Base-by-base conservation (phyloP, 2,329 filamentous ascomycete species). In the Penicillium hesseltinei region DNA sequence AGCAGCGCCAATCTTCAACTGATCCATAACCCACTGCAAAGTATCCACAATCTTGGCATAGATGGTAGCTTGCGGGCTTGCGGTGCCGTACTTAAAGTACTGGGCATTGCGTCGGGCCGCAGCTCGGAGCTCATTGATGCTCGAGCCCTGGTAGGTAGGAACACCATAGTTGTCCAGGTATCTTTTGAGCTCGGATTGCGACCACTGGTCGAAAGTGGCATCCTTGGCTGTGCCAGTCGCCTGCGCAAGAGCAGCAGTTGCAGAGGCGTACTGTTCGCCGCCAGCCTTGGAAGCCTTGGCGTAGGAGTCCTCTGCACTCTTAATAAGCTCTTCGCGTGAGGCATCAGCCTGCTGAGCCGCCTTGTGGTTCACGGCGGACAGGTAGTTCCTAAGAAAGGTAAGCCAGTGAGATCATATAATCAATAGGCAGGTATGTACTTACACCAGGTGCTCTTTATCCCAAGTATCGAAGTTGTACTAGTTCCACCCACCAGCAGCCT, bases 401-500 rank as follows among this genome's bases (percentile, higher is more conserved):
- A 43, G 48, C 19, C 77, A 58, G 85, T 86, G 2, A 77, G 71
- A 69, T 51, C 60, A 45, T 15, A 4, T 17, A 6, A 13, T 15
- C 4, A 11, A 40, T 33, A 11, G n/a, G 7, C 21, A 15, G 17
- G 17, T 27, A 27, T 38, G 7, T 23, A 62, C 77, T 69, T 73
- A 81, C 79, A 86, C 87, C 46, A 93, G 74, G 68, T 90, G 89
- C 3, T 91, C 87, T 51, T 82, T 80, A 39, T 85, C 89, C 75
- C 88, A 86, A 60, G 91, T 90, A 64, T 92, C 89, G 71, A 91
- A 92, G 17, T 87, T 91, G 89, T 90, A 92, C 3, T 87, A 84
- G 58, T 79, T 88, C 78, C 84, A 90, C 19, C 84, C 86, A 47
- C 80, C 80, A 9, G 85, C 81, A 46, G 87, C 88, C 75, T 89